A percentile compares a stretch with the other conserved stretches of the same genome.
Evolutionary conservation across 495 filamentous ascomycete genomes (phyloP).

Genomic region (Aspergillus bridgeri): DNA sequence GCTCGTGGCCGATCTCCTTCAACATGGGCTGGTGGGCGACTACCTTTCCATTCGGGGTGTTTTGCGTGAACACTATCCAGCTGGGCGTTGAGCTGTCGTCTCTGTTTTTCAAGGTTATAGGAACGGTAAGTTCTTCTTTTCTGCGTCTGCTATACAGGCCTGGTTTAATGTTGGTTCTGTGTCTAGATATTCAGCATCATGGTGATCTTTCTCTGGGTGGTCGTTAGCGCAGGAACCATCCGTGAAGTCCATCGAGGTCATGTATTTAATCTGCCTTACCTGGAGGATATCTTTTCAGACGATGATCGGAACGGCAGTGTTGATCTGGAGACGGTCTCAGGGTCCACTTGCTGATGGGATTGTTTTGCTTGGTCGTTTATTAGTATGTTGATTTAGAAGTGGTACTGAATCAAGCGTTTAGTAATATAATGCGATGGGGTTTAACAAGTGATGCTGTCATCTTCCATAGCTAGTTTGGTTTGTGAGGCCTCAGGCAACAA

Average conservation of each 20-base stretch:
- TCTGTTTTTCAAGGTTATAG: conserved; percentile 49
- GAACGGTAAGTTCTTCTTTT: conserved; percentile 30
- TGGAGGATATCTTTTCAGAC: neutral
- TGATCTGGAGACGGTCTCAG: neutral
- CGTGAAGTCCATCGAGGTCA: neutral
- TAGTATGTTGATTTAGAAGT: no score
- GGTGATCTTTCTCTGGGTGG: neutral
- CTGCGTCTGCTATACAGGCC: neutral
- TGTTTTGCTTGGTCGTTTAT: no score
- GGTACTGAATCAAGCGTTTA: no score
- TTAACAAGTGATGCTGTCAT: no score
- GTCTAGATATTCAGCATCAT: neutral
- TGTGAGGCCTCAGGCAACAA: no score
- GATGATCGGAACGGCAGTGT: neutral
- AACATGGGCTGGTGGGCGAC: conserved; percentile 66
- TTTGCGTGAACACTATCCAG: conserved; percentile 45
- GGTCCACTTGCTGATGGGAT: neutral
- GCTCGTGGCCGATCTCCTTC: conserved; percentile 49
- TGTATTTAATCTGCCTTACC: neutral
- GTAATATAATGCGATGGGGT: no score
- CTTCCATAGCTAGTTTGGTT: no score
- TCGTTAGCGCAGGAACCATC: neutral
- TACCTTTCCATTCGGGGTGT: conserved; percentile 56
- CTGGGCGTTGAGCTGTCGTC: conserved; percentile 44
- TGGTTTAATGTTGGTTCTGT: neutral